Base-by-base conservation (phyloP, 768 basidiomycete genomes). In the Jaapia argillacea region DNA sequence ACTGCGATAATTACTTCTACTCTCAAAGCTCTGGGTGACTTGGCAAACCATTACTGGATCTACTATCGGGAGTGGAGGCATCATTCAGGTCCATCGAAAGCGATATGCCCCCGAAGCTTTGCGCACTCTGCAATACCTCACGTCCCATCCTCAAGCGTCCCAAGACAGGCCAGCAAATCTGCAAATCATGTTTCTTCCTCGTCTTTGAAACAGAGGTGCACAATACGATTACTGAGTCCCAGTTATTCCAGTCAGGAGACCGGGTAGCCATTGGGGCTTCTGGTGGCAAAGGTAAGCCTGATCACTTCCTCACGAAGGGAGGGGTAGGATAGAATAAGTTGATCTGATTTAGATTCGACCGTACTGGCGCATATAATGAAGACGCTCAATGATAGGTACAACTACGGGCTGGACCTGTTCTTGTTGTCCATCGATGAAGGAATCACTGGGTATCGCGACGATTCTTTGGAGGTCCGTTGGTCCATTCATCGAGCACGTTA, bases 161-260 rank as follows among this genome's bases (percentile, higher is more conserved):
- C 2, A 99, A 99, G 63, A 99, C 93, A 1, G 91, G 91, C 0
- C 93, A 97, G 57, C 90, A 92, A 59, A 92, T 98, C 47, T 99
- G 96, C 71, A 85, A 83, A 61, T 80, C 85, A 28, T 99, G 96
- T 59, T 96, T 93, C 66, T 99, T 90, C 69, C 79, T 79, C 51
- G 92, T 97, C 31, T 99, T 99, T 54, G 96, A 99, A 69, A 94
- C 91, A 1, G 96, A 99, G 60, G 83, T 99, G 23, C 96, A 99
- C 67, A 85, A 93, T 58, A 97, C 96, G 1, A 97, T 98, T 57
- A 79, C 70, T 4, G 74, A 87, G 54, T 76, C 88, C 7, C 68
- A 69, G 44, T 69, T 99, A 3, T 99, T 99, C 71, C 80, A 79
- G 56, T 70, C 79, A 7, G 90, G 93, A 25, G 91, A 99, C 64